Evolutionary conservation across 1,139 yeast species (phyloP).

Genomic region (Hyphopichia khmerensis): DNA sequence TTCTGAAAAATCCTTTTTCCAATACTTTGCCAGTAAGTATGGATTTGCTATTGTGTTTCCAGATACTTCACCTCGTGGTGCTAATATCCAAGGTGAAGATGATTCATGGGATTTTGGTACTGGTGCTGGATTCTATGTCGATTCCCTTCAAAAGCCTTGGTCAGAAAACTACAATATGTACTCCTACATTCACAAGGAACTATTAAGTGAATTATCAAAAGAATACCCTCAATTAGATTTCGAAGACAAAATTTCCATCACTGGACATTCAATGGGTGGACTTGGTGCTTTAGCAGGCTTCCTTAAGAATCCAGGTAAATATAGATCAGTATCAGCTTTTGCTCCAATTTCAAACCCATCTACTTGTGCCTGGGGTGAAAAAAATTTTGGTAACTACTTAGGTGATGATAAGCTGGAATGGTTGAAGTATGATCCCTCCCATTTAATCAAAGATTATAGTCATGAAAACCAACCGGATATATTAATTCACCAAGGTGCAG

Average conservation of each 20-base stretch:
- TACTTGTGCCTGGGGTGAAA: constrained; percentile 77
- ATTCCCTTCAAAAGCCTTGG: constrained; percentile 78
- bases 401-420: constrained; percentile 61
- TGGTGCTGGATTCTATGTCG: constrained; percentile 93
- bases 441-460: constrained; percentile 55
- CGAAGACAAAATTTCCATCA: constrained; percentile 57
- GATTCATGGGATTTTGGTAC: constrained; percentile 89
- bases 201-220: constrained; percentile 49
- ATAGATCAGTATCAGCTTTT: constrained; percentile 85
- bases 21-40: constrained; percentile 72
- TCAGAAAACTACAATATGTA: constrained; percentile 78
- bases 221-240: constrained; percentile 56
- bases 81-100: constrained; percentile 76
- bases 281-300: constrained; percentile 86
- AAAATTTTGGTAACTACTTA: constrained; percentile 76
- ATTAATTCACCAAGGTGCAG: constrained; percentile 80
- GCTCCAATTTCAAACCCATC: constrained; percentile 86
- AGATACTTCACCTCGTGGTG: constrained; percentile 97
- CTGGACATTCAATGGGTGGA: constrained; percentile 99
- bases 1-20: constrained; percentile 90
- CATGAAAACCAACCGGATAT: constrained; percentile 57
- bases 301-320: constrained; percentile 69
- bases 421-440: constrained; percentile 79
- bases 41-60: constrained; percentile 92
- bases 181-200: constrained; percentile 74